Evolutionary conservation across 2,329 filamentous ascomycete species (phyloP).

Genomic region (Colletotrichum sublineola): DNA sequence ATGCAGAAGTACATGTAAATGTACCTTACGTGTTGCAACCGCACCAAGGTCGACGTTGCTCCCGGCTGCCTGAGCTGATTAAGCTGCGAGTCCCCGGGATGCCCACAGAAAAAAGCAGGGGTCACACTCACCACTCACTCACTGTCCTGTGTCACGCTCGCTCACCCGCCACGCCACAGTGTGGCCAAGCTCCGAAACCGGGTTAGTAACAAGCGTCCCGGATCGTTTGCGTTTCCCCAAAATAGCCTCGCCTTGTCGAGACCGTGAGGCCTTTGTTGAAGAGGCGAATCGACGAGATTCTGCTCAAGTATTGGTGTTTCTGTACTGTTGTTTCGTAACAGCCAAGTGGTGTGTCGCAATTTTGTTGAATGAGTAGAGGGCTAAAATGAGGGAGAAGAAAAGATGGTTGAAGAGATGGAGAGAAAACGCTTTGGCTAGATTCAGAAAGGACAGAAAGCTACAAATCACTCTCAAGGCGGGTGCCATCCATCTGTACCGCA

Average conservation of each 20-base stretch:
- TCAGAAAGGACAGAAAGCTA: not conserved
- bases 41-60: conserved; percentile 35
- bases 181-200: conserved; percentile 34
- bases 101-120: conserved; percentile 13
- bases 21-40: conserved; percentile 26
- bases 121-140: not conserved
- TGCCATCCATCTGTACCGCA: not conserved
- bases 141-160: not conserved
- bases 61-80: conserved; percentile 39
- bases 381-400: not conserved
- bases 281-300: not conserved
- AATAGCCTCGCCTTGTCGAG: conserved; percentile 7
- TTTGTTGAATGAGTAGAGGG: not conserved
- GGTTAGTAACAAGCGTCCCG: conserved; percentile 25
- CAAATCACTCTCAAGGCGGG: not conserved
- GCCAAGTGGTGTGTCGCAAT: not conserved
- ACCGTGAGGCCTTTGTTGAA: not conserved
- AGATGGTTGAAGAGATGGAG: not conserved
- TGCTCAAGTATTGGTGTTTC: not conserved
- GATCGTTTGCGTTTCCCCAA: conserved; percentile 9
- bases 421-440: not conserved
- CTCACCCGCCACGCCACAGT: conserved; percentile 15
- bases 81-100: conserved; percentile 26
- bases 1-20: conserved; percentile 28
- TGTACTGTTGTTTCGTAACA: not conserved